A percentile compares a stretch with the other conserved stretches of the same genome.
Evolutionary conservation across 495 filamentous ascomycete species (phyloP).

Genomic region (Lasiosphaeris hirsuta): DNA sequence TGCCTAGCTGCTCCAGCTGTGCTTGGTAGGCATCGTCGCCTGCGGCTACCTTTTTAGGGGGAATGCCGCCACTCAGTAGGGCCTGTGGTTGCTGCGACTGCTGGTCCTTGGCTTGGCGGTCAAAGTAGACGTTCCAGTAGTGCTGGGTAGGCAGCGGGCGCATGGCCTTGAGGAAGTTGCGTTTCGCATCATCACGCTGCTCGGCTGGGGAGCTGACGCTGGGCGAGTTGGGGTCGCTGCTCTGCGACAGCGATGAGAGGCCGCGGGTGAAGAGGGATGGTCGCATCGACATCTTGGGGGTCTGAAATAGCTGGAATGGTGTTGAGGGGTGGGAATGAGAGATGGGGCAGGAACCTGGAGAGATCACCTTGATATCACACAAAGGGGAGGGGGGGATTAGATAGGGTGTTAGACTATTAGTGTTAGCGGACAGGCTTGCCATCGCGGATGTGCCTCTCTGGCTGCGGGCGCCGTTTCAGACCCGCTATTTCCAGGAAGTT

Average conservation of each 20-base stretch:
- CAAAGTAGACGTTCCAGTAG: constrained; percentile 60
- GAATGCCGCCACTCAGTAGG: constrained; percentile 24
- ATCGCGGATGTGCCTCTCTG: no score
- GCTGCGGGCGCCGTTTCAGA: no score
- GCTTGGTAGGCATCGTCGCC: constrained; percentile 49
- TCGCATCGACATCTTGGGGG: constrained; percentile 43
- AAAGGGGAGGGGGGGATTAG: background rate
- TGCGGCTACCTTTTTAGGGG: constrained; percentile 33
- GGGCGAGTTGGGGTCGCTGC: constrained; percentile 46
- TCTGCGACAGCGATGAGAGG: constrained; percentile 50
- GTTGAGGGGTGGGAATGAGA: background rate
- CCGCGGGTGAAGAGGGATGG: constrained; percentile 53
- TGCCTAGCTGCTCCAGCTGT: constrained; percentile 62
- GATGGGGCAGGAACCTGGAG: background rate
- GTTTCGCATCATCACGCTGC: constrained; percentile 57
- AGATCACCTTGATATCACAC: background rate
- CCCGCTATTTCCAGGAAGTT: no score
- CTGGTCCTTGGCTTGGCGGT: constrained; percentile 35
- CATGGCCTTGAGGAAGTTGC: constrained; percentile 58
- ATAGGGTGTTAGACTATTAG: no score
- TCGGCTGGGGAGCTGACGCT: constrained; percentile 52
- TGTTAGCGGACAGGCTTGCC: background rate
- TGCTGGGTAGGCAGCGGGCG: constrained; percentile 57
- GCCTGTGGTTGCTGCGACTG: constrained; percentile 8
- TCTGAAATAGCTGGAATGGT: background rate